Base-by-base conservation (phyloP, 164 flowering plant species). In the Protea cynaroides region DNA sequence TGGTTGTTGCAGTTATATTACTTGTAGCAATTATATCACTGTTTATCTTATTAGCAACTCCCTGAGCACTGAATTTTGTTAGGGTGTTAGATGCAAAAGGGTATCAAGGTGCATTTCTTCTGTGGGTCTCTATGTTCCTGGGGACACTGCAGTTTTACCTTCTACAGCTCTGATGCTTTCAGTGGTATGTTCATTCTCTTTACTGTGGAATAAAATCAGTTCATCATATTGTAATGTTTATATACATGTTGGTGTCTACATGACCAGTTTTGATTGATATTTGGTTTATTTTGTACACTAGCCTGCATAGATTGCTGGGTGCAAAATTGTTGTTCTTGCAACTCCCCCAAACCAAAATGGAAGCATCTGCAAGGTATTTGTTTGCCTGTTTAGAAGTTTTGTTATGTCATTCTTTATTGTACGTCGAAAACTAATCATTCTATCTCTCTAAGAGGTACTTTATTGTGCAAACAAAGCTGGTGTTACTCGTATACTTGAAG, bases 291-390 rank as follows among this genome's bases (percentile, higher is more conserved):
- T 44, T 72, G 55, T 73, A 22, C 61, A 34, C 61, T 75, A 94
- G 97, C 99, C 99, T 73, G 97, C 97, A 23, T 92, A 94, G 73
- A 94, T 94, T 78, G 97, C 96, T 70, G 97, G 96, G 23, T 94
- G 97, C 75, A 83, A 81, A 83, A 89, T 88, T 53, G 78, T 94
- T 66, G 88, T 91, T 66, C 96, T 94, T 78, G 99, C 97, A 21
- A 89, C 97, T 49, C 99, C 99, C 8, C 97, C 99, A 62, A 66
- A 77, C 73, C 74, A 64, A 56, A 90, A 89, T 79, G 97, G 99
- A 52, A 82, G 84, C 80, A 85, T 89, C 59, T 94, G 97, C 81
- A 94, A 89, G 96, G 99, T 94, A 75, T 58, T 64, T 58, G 22
- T 25, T 52, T 29, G 15, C 59, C 21, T 14, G 59, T 9, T 57